Evolutionary conservation across 2,329 filamentous ascomycete species (phyloP), one percentile per base, ranked within the genome.

Genomic region (Penicillium verrucosum): DNA sequence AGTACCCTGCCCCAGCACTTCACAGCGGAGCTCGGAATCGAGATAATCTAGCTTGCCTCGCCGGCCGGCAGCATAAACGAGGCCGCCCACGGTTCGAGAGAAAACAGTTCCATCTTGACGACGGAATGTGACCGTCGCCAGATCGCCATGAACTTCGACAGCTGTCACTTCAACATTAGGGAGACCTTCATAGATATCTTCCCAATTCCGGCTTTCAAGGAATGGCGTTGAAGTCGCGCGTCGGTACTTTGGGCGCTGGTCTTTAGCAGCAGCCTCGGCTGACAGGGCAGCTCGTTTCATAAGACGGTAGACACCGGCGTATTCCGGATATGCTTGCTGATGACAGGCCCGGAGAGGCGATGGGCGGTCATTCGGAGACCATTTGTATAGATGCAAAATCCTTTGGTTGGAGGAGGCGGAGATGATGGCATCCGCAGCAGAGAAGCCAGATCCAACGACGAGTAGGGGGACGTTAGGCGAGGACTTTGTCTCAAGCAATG

Each of bases 401-500:
- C 14, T 74, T 68, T 29, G 78, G 73, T 21, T 29, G 0, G 52
- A 18, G 1, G 54, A 36, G 18, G 80, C 75, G 6, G 82, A 84
- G 38, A 85, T 80, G 48, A 86, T 85, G 4, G 81, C 75, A 70
- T 86, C 84, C 27, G 84, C 84, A 2, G 84, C 84, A 3, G 82
- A 84, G 68, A 86, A 86, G 0, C 84, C 84, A 9, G 83, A 85
- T 6, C 84, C 84, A 47, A 86, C 75, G 6, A 86, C 79, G 4
- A 86, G 75, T 1, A 85, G 65, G 0, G 82, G 80, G 4, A 65
- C 61, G 5, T 60, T 30, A 2, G 67, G 56, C 56, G 62, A 52
- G 62, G 69, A 41, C 14, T 64, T 63, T 2, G 75, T 66, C 29
- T 65, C 46, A 8, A 77, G 61, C 8, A 85, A 62, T 1, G 82